Evolutionary conservation across 2,329 filamentous ascomycete species (phyloP).

Genomic region (Phialophora tarda): DNA sequence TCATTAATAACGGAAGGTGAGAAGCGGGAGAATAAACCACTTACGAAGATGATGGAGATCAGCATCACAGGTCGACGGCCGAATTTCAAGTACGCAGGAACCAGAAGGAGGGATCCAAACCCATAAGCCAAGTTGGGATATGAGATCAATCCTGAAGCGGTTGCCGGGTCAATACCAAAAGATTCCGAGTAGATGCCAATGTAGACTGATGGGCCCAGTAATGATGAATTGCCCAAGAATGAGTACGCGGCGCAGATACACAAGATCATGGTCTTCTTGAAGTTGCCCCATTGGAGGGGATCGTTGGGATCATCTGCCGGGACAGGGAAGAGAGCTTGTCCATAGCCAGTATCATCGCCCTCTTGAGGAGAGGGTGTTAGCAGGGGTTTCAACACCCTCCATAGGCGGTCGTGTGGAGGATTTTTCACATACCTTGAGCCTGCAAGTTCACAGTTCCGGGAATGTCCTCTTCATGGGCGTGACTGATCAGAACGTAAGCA

Average conservation of each 20-base stretch:
- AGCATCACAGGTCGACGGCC: conserved; percentile 54
- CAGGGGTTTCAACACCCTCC: neutral
- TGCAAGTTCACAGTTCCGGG: conserved; percentile 63
- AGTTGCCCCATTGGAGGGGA: conserved; percentile 62
- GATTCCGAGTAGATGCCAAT: conserved; percentile 60
- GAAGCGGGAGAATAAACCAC: conserved; percentile 1
- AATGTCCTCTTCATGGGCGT: conserved; percentile 62
- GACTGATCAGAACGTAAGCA: conserved; percentile 46
- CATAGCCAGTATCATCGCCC: conserved; percentile 65
- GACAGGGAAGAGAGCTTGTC: conserved; percentile 66
- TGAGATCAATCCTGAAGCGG: conserved; percentile 62
- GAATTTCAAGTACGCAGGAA: conserved; percentile 63
- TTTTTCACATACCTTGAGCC: conserved; percentile 43
- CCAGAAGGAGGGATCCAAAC: conserved; percentile 62
- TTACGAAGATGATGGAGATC: conserved; percentile 48
- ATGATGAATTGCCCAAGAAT: conserved; percentile 63
- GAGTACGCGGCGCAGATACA: conserved; percentile 62
- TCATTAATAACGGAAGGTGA: conserved; percentile 7
- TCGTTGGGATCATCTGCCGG: conserved; percentile 67
- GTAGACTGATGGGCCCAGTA: conserved; percentile 65
- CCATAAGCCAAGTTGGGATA: conserved; percentile 67
- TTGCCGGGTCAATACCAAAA: conserved; percentile 58
- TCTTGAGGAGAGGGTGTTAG: conserved; percentile 45
- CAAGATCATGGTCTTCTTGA: conserved; percentile 64
- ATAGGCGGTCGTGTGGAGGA: neutral